Percentiles rank a stretch among this genome's conserved stretches.
Evolutionary conservation across 805 yeast species (phyloP).

Genomic region (Candida lessepsii): DNA sequence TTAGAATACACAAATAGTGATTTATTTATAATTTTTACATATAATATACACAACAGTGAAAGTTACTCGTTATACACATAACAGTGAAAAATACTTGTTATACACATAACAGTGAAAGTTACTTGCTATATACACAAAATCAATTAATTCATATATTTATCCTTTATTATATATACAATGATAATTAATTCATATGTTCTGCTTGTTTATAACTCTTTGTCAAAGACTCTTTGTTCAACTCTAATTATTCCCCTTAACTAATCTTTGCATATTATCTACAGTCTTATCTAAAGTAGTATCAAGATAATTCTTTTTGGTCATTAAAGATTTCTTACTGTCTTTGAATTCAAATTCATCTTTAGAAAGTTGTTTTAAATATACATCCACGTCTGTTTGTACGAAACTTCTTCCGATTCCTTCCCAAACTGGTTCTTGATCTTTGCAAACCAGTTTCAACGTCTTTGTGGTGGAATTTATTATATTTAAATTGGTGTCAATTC

Average conservation of each 20-base stretch:
- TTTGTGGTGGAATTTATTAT: conserved; percentile 55
- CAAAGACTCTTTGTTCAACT: no score
- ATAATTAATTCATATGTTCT: no score
- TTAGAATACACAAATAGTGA: no score
- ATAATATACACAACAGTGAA: no score
- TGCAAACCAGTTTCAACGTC: conserved; percentile 47
- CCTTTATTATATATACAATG: no score
- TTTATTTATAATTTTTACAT: no score
- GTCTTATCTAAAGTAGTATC: conserved; percentile 78
- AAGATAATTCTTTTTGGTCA: conserved; percentile 69
- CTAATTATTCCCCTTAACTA: conserved; percentile 23
- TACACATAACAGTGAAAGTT: no score
- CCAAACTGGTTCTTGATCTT: conserved; percentile 56
- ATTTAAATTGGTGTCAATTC: conserved; percentile 49
- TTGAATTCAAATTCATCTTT: conserved; percentile 52
- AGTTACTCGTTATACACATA: no score
- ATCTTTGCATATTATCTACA: conserved; percentile 56
- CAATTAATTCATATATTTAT: no score
- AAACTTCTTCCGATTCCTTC: conserved; percentile 82
- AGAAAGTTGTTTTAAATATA: conserved; percentile 49
- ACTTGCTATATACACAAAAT: no score
- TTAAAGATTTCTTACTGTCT: conserved; percentile 60
- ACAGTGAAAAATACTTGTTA: no score
- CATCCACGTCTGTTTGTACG: conserved; percentile 42
- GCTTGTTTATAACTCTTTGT: no score